Conservation (phyloP, 805 yeast species). For the Starmerella apicola region DNA sequence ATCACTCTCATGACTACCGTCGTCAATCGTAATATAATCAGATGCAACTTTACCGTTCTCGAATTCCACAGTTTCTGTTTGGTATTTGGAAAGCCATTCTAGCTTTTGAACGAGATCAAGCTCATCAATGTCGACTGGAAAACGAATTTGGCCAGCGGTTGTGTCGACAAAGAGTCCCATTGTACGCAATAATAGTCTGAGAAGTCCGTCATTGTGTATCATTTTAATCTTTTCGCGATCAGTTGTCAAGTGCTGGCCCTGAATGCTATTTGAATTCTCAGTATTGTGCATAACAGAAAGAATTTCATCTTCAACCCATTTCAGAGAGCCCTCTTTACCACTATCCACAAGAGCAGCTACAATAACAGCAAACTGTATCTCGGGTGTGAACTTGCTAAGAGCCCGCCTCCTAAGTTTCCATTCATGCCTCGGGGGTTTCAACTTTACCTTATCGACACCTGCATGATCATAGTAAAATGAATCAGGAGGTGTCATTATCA, state of each 20-base stretch:
- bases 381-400: slow-evolving; percentile 23
- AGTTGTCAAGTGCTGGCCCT: slow-evolving; percentile 18
- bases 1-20: slow-evolving; percentile 22
- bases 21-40: slow-evolving; percentile 24
- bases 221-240: slow-evolving; percentile 21
- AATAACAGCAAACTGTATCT: slow-evolving; percentile 39
- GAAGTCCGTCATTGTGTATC: slow-evolving; percentile 36
- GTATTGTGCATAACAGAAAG: slow-evolving; percentile 23
- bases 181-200: slow-evolving; percentile 36
- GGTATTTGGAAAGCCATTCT: slow-evolving; percentile 34
- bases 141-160: slow-evolving; percentile 31
- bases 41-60: slow-evolving; percentile 28
- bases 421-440: slow-evolving; percentile 11
- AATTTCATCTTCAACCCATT: slow-evolving; percentile 34
- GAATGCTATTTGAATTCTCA: not conserved
- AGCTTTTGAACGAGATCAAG: slow-evolving; percentile 28
- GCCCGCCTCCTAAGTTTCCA: slow-evolving; percentile 25
- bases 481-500: slow-evolving; percentile 41
- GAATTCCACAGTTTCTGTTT: slow-evolving; percentile 28
- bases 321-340: slow-evolving; percentile 33
- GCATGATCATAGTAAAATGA: slow-evolving; percentile 41
- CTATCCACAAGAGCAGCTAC: slow-evolving; percentile 38
- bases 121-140: slow-evolving; percentile 28
- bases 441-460: slow-evolving; percentile 38
- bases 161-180: slow-evolving; percentile 33